A percentile compares a stretch with the other conserved stretches of the same genome.
Conservation (phyloP, 768 basidiomycete species). For the Mycena kentingensis region DNA sequence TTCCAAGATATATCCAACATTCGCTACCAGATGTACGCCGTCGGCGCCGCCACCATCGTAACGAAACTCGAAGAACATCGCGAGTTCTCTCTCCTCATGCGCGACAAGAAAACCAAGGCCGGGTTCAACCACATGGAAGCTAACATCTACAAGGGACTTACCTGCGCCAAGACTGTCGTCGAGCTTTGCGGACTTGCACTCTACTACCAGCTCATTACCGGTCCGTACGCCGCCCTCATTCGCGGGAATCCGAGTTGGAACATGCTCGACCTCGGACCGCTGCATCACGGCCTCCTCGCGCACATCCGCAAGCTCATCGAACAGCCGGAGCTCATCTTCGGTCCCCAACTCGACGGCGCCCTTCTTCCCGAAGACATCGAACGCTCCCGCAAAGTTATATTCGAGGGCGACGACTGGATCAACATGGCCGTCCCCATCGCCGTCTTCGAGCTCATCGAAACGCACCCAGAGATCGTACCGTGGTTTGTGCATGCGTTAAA, state of each 20-base stretch:
- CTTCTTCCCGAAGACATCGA: no score
- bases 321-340: background rate
- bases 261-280: conserved; percentile 20
- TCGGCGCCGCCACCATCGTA: conserved; percentile 9
- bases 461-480: no score
- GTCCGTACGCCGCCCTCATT: conserved; percentile 21
- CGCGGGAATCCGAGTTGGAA: conserved; percentile 15
- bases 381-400: no score
- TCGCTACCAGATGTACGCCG: conserved; percentile 22
- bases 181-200: conserved; percentile 19
- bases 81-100: conserved; percentile 1
- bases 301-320: conserved; percentile 7
- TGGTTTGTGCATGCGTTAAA: no score
- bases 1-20: conserved; percentile 27
- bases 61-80: conserved; percentile 1
- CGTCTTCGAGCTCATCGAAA: no score
- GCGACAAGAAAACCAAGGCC: conserved; percentile 17
- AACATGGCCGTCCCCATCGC: no score
- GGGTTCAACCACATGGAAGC: conserved; percentile 23
- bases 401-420: no score
- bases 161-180: conserved; percentile 16
- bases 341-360: background rate
- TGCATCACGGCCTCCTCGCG: conserved; percentile 7
- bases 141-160: conserved; percentile 23
- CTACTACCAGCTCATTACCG: conserved; percentile 10